phyloP scores from a whole-genome alignment of 2,329 filamentous ascomycete species.

The Venturia oleaginea region DNA sequence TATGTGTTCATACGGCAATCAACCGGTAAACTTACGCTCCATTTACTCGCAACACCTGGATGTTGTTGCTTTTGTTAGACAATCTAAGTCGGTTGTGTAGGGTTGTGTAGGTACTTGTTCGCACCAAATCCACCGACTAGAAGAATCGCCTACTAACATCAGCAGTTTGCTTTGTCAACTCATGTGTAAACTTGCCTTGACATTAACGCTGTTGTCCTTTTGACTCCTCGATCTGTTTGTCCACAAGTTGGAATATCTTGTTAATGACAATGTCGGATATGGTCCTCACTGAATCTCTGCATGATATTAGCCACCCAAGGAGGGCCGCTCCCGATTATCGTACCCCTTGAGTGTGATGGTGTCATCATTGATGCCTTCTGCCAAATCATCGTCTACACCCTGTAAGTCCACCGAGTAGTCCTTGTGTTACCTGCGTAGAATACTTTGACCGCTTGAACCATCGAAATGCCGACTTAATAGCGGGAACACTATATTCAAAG shows the following conservation, averaged over 20 bases:
- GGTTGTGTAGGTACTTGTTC: constrained; percentile 21
- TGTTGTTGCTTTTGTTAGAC: constrained; percentile 12
- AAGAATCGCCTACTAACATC: constrained; percentile 17
- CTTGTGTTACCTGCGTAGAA: neutral
- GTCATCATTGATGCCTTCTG: neutral
- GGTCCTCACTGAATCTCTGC: constrained; percentile 10
- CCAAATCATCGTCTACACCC: neutral
- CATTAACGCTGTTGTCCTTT: constrained; percentile 11
- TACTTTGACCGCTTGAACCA: neutral
- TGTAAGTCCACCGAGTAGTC: neutral
- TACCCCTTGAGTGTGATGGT: neutral
- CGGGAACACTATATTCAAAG: neutral
- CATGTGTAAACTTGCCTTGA: neutral
- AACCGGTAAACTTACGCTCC: constrained; percentile 14
- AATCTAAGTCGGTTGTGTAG: constrained; percentile 17
- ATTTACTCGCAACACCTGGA: constrained; percentile 13
- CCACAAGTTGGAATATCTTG: constrained; percentile 17
- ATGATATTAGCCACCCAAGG: constrained; percentile 5
- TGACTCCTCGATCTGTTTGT: constrained; percentile 17
- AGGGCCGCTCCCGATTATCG: too few relatives aligned
- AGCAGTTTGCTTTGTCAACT: neutral
- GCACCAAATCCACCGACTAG: constrained; percentile 24
- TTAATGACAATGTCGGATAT: constrained; percentile 16
- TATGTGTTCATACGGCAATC: too few relatives aligned
- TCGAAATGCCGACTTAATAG: neutral